These are phyloP conservation scores for Colletotrichum endophyticum DNA, from an alignment of 2,329 filamentous ascomycete species.

Conservation along the genomic window DNA sequence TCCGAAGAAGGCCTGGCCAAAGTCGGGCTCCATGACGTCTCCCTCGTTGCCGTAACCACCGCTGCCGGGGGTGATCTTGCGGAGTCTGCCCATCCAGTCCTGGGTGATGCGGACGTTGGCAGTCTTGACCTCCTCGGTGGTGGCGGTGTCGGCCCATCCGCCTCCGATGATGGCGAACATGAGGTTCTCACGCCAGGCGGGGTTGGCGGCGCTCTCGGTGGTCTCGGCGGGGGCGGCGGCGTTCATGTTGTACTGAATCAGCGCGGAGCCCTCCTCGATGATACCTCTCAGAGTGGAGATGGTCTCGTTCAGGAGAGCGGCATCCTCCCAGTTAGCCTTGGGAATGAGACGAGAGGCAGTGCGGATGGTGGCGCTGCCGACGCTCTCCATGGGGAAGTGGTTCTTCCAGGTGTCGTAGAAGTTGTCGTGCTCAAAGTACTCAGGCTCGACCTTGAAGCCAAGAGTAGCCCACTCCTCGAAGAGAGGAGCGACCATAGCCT, in stretches of 20 bases:
- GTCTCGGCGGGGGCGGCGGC: slow-evolving; percentile 21
- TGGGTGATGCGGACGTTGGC: slow-evolving; percentile 32
- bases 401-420: slow-evolving; percentile 41
- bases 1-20: slow-evolving; percentile 33
- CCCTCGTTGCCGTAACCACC: slow-evolving; percentile 36
- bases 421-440: slow-evolving; percentile 38
- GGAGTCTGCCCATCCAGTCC: slow-evolving; percentile 33
- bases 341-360: slow-evolving; percentile 46
- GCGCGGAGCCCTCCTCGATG: slow-evolving; percentile 23
- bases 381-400: slow-evolving; percentile 42
- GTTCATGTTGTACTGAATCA: slow-evolving; percentile 23
- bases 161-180: slow-evolving; percentile 35
- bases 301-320: slow-evolving; percentile 25
- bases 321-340: slow-evolving; percentile 35
- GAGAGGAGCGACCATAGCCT: slow-evolving; percentile 34
- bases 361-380: slow-evolving; percentile 26
- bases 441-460: slow-evolving; percentile 31
- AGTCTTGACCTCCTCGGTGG: slow-evolving; percentile 12
- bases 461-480: slow-evolving; percentile 31
- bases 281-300: slow-evolving; percentile 31
- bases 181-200: slow-evolving; percentile 49
- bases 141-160: slow-evolving; percentile 2
- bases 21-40: slow-evolving; percentile 34
- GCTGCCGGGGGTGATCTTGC: slow-evolving; percentile 27
- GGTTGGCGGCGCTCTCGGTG: slow-evolving; percentile 41